Evolutionary conservation across 371 early-diverging fungal species (phyloP), one percentile per base, ranked within the genome.

Genomic region (Mucor velutinosus): DNA sequence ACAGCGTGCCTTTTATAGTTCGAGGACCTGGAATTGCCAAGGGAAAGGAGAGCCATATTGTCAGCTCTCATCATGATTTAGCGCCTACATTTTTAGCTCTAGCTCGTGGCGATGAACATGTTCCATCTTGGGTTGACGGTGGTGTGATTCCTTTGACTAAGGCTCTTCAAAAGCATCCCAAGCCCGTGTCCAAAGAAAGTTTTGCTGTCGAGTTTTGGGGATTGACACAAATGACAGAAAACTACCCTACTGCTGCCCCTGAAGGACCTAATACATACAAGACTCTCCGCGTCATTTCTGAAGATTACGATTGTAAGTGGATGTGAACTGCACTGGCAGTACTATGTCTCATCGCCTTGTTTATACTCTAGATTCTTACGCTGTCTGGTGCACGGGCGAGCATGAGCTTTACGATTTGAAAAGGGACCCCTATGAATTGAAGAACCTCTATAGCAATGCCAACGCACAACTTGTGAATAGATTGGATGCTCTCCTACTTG

Each of bases 331-430:
- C n/a, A 8, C 11, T 19, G 8, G 5, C 7, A 19, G 17, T 6
- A 5, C 7, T n/a, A 30, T 30, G 6, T 30, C 2, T 1, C n/a
- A n/a, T n/a, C n/a, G n/a, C n/a, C n/a, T n/a, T 43, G 43, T 17
- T 35, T 3, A 19, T 11, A 10, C 8, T 2, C 7, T 30, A 30
- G 30, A 30, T 30, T 30, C 30, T 4, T 90, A 87, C 70, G 66
- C 83, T 21, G 82, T 82, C 8, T 87, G 86, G 87, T 90, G 89
- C 72, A 89, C 88, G 4, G 87, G 87, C 30, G 87, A 87, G 45
- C 83, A 82, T 58, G 88, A 90, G 66, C 70, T 87, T 23, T 88
- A 87, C 61, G 81, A 88, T 61, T 64, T 87, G 23, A 77, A 78
- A 35, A 66, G 75, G 15, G 90, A 90, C 47, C 90, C 90, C 15